phyloP scores from a whole-genome alignment of 768 basidiomycete genomes.

The Boletus patriciae region DNA sequence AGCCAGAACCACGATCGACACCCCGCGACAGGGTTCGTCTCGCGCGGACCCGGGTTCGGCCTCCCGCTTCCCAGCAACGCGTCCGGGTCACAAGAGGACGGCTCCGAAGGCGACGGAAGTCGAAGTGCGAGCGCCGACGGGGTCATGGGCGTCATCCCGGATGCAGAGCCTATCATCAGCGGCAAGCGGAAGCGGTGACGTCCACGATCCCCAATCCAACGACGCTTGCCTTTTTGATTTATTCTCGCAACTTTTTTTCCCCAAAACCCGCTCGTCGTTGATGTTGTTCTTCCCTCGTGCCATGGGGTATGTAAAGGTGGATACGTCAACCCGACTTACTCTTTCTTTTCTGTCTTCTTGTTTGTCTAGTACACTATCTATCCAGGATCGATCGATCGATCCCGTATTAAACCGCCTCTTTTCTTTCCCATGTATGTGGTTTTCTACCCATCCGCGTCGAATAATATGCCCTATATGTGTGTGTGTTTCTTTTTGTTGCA shows the following conservation, averaged over 20 bases:
- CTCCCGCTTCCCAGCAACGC: conserved; percentile 17
- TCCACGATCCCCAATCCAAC: too few species aligned
- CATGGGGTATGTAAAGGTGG: conserved; percentile 13
- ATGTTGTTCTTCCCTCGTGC: not conserved
- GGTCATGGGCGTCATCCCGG: not conserved
- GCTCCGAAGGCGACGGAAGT: conserved; percentile 23
- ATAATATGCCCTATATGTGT: too few species aligned
- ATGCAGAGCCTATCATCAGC: conserved; percentile 16
- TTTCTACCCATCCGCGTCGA: too few species aligned
- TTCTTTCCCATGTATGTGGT: not conserved
- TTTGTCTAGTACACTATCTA: conserved; percentile 15
- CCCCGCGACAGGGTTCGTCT: not conserved
- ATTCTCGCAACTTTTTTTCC: not conserved
- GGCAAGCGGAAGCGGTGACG: conserved; percentile 27
- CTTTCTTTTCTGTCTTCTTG: not conserved
- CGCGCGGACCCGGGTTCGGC: conserved; percentile 20
- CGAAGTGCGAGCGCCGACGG: conserved; percentile 21
- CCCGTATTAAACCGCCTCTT: not conserved
- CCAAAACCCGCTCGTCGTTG: not conserved
- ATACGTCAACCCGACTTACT: not conserved
- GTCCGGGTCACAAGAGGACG: conserved; percentile 14
- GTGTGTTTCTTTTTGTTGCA: too few species aligned
- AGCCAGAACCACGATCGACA: conserved; percentile 8
- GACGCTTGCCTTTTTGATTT: not conserved
- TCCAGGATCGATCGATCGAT: not conserved